Base-by-base conservation (phyloP, 108 stramenopile genomes). In the Nitzschia sp. region DNA sequence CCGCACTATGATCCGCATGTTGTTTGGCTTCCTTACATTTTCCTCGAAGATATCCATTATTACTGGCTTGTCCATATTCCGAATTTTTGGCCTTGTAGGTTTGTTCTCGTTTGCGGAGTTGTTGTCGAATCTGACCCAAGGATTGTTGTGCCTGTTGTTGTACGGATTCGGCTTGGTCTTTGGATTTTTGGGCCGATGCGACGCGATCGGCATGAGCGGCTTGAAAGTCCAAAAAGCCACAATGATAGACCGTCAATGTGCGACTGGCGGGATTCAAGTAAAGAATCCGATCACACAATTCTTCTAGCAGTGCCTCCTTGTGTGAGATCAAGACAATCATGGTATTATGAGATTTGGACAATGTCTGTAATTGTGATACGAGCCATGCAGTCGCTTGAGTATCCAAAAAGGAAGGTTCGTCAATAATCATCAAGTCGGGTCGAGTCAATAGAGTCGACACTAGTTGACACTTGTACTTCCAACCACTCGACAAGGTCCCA, bases 341-440 rank as follows among this genome's bases (percentile, higher is more conserved):
- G 30, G 78, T 54, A 24, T 77, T 55, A 18, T 70, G 68, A 0
- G 13, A 25, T 18, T 53, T 60, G 3, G 81, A 72, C 26, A 73
- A 29, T 3, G 69, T 23, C 27, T 57, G 54, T 2, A 56, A 8
- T 29, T 66, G 57, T 38, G 59, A 24, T 3, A 82, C 58, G 11
- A 89, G 31, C 88, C 88, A 89, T 29, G 58, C 35, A 5, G 60
- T 78, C 2, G 84, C 81, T 6, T 19, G 31, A 1, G 5, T 51
- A 48, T 89, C 88, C 67, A 89, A 67, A 76, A 89, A 89, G 17
- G 82, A 82, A 23, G 88, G 88, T 54, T 89, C 88, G 49, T 89
- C 88, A 57, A 89, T 59, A 15, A 89, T 74, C 28, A 85, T 59
- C 5, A 78, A 49, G 42, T 83, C 81, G 0, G 88, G 77, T 38